Conservation (phyloP, 2,329 filamentous ascomycete species). For the Diaporthe vaccinii region DNA sequence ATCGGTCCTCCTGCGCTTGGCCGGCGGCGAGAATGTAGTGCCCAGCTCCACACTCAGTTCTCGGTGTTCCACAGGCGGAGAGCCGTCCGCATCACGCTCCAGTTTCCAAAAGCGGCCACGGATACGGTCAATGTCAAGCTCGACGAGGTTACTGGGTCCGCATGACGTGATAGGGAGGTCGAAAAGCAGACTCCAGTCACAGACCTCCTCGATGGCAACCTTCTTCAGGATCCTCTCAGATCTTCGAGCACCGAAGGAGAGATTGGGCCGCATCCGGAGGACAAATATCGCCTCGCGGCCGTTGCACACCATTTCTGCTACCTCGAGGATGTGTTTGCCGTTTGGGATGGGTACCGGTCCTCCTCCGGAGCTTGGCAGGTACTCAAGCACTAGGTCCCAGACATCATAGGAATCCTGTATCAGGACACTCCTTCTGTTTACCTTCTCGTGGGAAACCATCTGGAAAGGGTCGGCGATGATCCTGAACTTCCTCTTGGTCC, state of each 20-base stretch:
- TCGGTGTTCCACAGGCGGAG: not conserved
- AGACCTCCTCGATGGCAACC: not conserved
- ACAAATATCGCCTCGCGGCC: not conserved
- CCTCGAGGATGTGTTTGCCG: constrained; percentile 18
- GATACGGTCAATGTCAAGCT: constrained; percentile 24
- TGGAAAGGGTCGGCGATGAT: constrained; percentile 16
- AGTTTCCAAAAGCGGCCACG: not conserved
- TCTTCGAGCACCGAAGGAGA: not conserved
- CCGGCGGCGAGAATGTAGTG: not conserved
- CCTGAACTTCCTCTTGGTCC: not conserved
- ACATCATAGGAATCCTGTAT: constrained; percentile 2
- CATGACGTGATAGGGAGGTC: constrained; percentile 1
- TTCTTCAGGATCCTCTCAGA: not conserved
- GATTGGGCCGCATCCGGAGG: not conserved
- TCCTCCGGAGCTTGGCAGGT: not conserved
- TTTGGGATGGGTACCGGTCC: not conserved
- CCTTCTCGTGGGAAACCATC: not conserved
- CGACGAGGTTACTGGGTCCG: constrained; percentile 19
- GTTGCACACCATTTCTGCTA: constrained; percentile 6
- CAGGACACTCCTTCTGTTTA: not conserved
- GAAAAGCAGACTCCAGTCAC: not conserved
- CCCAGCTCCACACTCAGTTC: not conserved
- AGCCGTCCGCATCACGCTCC: not conserved
- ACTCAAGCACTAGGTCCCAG: not conserved
- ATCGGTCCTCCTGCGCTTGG: not conserved